These are phyloP conservation scores for Pleurotus tuber-regium DNA, from an alignment of 768 basidiomycete species.

Conservation along the genomic window DNA sequence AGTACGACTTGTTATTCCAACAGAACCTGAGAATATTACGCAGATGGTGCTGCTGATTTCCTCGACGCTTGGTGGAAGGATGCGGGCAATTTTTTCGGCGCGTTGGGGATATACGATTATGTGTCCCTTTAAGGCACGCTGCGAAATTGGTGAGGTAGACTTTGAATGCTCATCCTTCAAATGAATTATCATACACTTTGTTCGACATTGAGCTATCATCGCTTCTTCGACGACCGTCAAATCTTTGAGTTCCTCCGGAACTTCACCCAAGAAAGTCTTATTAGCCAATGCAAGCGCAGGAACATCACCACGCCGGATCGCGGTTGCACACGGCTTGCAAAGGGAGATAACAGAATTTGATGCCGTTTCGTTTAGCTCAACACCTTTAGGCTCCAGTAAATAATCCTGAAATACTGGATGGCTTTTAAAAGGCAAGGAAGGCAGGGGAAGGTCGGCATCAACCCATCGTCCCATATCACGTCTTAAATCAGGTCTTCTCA, in stretches of 20 bases:
- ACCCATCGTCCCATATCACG: too few relatives aligned
- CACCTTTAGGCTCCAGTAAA: too few relatives aligned
- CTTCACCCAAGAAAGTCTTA: conserved; percentile 23
- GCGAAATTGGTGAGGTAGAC: conserved; percentile 12
- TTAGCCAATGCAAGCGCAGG: conserved; percentile 32
- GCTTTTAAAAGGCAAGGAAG: too few relatives aligned
- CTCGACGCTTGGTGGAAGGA: conserved; percentile 34
- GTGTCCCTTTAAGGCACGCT: conserved; percentile 36
- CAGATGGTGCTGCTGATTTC: conserved; percentile 35
- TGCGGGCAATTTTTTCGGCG: conserved; percentile 20
- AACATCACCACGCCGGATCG: conserved; percentile 12
- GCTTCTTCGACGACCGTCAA: conserved; percentile 36
- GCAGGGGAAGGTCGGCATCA: too few relatives aligned
- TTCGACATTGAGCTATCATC: conserved; percentile 34
- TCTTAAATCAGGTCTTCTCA: too few relatives aligned
- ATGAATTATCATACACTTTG: conserved; percentile 35
- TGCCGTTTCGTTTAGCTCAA: too few relatives aligned
- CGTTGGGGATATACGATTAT: conserved; percentile 39
- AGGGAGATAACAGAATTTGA: too few relatives aligned
- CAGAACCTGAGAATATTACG: conserved; percentile 40
- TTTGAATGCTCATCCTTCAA: conserved; percentile 18
- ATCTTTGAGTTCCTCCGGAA: conserved; percentile 27
- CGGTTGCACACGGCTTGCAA: conserved; percentile 20
- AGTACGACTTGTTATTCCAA: too few relatives aligned
- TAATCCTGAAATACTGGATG: too few relatives aligned